Evolutionary conservation across 371 early-diverging fungal species (phyloP), one percentile per base, ranked within the genome.

Genomic region (Mortierella sp.): DNA sequence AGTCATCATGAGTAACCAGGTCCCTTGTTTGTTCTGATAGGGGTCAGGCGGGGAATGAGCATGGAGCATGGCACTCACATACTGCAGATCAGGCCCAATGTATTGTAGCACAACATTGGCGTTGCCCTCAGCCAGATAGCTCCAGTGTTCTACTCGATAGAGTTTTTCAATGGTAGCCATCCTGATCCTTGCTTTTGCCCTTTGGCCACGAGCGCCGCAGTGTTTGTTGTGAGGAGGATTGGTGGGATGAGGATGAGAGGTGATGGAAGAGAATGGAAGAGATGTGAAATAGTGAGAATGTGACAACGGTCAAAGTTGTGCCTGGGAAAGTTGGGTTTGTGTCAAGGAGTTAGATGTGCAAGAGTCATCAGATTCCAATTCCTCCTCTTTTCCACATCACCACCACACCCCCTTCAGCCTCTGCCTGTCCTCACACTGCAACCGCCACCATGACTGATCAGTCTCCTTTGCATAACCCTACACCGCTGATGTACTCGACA

Each of bases 401-500:
- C n/a, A n/a, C n/a, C n/a, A n/a, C n/a, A 7, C 34, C 34, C 34
- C 10, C 34, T 34, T 34, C 34, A 7, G 34, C 10, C 34, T 34
- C 34, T 34, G 4, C 10, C 34, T 10, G 7, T 10, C 34, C 34
- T 34, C 34, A 22, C 39, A 4, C 45, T 31, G 14, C 29, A 16
- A 43, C 27, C n/a, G 28, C 22, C n/a, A 51, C 43, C 57, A 79
- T 79, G 79, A 55, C 71, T n/a, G 39, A 52, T 40, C 29, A 67
- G 10, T 40, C 70, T 13, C 69, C 34, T 34, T 34, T 85, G 24
- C 82, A 85, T 57, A 67, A 59, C 34, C 80, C 79, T 0, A 83
- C 83, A 16, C 85, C 85, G 9, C 53, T 85, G 59, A 53, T 85
- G 45, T 80, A 82, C 57, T 82, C 83, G 41, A 69, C 85, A 14